phyloP scores from a whole-genome alignment of 2,329 filamentous ascomycete genomes.

The Scedosporium apiospermum region DNA sequence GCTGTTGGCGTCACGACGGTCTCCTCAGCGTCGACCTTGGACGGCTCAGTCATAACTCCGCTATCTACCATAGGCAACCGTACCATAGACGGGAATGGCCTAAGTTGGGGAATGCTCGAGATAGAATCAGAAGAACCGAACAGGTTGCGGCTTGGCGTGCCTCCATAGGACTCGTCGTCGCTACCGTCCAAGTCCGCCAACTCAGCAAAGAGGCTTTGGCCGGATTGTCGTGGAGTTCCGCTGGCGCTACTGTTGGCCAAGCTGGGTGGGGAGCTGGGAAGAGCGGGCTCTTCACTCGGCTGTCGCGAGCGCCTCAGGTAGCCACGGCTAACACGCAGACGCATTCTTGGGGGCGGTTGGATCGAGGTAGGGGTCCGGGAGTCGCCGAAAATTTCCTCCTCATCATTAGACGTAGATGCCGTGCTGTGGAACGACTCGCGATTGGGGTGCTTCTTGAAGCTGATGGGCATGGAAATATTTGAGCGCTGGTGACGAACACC shows the following conservation, averaged over 20 bases:
- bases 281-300: slow-evolving; percentile 47
- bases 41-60: slow-evolving; percentile 44
- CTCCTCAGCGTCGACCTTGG: slow-evolving; percentile 31
- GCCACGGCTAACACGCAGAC: slow-evolving; percentile 59
- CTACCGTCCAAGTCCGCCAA: slow-evolving; percentile 70
- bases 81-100: slow-evolving; percentile 39
- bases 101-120: slow-evolving; percentile 31
- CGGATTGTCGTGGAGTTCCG: slow-evolving; percentile 38
- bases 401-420: slow-evolving; percentile 75
- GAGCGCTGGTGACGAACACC: slow-evolving; percentile 31
- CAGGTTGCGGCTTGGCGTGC: slow-evolving; percentile 44
- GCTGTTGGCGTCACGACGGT: slow-evolving; percentile 16
- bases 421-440: slow-evolving; percentile 74
- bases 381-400: slow-evolving; percentile 49
- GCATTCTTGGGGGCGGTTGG: slow-evolving; percentile 47
- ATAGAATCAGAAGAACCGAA: slow-evolving; percentile 38
- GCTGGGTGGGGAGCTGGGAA: slow-evolving; percentile 51
- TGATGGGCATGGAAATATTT: slow-evolving; percentile 26
- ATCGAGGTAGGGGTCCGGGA: slow-evolving; percentile 50
- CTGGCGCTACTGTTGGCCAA: slow-evolving; percentile 37
- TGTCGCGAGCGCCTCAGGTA: slow-evolving; percentile 52
- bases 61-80: slow-evolving; percentile 49
- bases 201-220: slow-evolving; percentile 85
- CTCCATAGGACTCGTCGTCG: slow-evolving; percentile 58
- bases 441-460: slow-evolving; percentile 29